phyloP scores from a whole-genome alignment of 179 eudicot species.

The Beta macrorhiza region DNA sequence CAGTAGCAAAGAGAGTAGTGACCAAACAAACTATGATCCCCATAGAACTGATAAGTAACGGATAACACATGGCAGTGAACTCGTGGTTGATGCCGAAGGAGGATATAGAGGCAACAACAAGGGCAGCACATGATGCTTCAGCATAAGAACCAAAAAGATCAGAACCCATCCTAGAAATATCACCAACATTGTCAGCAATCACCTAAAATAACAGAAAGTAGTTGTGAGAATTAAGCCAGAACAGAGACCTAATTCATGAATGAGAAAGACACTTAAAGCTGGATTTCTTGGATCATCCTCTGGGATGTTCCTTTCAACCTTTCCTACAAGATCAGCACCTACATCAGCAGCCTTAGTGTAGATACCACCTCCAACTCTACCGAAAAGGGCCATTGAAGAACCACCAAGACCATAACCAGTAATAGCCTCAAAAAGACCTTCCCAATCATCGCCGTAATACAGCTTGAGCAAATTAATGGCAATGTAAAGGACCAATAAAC shows the following conservation, averaged over 20 bases:
- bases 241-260: not conserved
- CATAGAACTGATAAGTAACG: constrained; percentile 71
- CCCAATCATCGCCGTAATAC: constrained; percentile 96
- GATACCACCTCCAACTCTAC: constrained; percentile 96
- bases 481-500: constrained; percentile 73
- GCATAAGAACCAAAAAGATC: constrained; percentile 99
- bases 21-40: constrained; percentile 83
- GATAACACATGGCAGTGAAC: constrained; percentile 78
- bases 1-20: constrained; percentile 89
- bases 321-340: constrained; percentile 95
- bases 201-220: constrained; percentile 38
- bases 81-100: constrained; percentile 87
- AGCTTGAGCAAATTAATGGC: constrained; percentile 74
- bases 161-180: constrained; percentile 99
- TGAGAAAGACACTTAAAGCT: constrained; percentile 47
- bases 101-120: constrained; percentile 93
- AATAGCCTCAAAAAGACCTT: constrained; percentile 87
- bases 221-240: not conserved
- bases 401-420: constrained; percentile 99
- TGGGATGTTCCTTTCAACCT: constrained; percentile 92
- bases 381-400: constrained; percentile 94
- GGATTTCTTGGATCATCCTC: constrained; percentile 98
- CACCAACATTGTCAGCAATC: too few species aligned
- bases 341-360: constrained; percentile 99
- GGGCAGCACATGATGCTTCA: constrained; percentile 93